Evolutionary conservation across 2,329 filamentous ascomycete species (phyloP).

Genomic region (Phoma sp.): DNA sequence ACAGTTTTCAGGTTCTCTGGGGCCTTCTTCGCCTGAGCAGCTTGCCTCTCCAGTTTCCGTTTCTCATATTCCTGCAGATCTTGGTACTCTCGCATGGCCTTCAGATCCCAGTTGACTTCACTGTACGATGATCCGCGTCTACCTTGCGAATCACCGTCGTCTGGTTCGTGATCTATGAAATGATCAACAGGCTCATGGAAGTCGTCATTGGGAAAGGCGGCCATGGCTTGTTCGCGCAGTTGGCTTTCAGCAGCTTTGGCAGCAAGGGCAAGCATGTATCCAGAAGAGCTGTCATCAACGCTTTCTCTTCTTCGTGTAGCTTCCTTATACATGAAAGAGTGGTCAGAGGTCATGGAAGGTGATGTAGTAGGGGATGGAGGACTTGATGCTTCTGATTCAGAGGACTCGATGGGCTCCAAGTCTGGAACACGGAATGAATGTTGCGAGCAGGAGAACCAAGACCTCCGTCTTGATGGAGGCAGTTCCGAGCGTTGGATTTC

Average conservation of each 20-base stretch:
- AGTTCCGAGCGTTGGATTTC: conserved; percentile 48
- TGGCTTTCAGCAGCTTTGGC: conserved; percentile 81
- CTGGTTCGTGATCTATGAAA: conserved; percentile 69
- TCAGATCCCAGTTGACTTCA: conserved; percentile 75
- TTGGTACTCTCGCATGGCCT: conserved; percentile 81
- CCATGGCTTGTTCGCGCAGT: conserved; percentile 77
- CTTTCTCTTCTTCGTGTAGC: conserved; percentile 66
- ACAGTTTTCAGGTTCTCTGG: conserved; percentile 27
- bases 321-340: conserved; percentile 59
- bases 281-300: conserved; percentile 77
- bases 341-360: conserved; percentile 57
- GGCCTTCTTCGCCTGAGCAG: conserved; percentile 47
- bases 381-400: conserved; percentile 61
- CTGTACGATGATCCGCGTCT: conserved; percentile 70
- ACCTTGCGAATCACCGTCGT: conserved; percentile 44
- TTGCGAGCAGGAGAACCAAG: conserved; percentile 50
- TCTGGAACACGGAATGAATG: conserved; percentile 68
- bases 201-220: conserved; percentile 76
- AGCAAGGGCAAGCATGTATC: conserved; percentile 80
- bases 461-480: conserved; percentile 40
- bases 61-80: conserved; percentile 61
- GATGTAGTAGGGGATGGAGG: conserved; percentile 57
- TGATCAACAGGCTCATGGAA: conserved; percentile 75
- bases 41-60: conserved; percentile 29
- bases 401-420: conserved; percentile 67